phyloP scores from a whole-genome alignment of 768 basidiomycete genomes.

The Phallus indusiatus region DNA sequence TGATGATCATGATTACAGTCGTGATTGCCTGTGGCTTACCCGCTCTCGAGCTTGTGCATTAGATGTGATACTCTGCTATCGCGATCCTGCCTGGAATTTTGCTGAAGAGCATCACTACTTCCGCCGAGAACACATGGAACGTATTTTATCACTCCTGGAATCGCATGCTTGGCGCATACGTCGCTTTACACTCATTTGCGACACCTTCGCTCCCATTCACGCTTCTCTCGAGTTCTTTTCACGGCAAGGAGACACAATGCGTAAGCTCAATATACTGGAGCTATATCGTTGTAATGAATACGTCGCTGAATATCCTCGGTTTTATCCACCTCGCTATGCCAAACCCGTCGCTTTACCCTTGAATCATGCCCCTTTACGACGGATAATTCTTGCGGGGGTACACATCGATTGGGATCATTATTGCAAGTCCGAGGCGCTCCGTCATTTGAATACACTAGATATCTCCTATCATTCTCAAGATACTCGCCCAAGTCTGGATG shows the following conservation, averaged over 20 bases:
- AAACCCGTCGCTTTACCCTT: slow-evolving; percentile 28
- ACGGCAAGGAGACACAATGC: slow-evolving; percentile 22
- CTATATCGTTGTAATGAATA: slow-evolving; percentile 49
- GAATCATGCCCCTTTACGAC: slow-evolving; percentile 25
- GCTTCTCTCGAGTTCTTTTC: slow-evolving; percentile 34
- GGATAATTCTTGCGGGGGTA: slow-evolving; percentile 44
- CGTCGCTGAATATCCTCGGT: slow-evolving; percentile 36
- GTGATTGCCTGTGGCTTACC: slow-evolving; percentile 28
- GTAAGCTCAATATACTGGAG: slow-evolving; percentile 33
- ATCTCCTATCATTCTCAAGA: slow-evolving; percentile 44
- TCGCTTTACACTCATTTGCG: slow-evolving; percentile 40
- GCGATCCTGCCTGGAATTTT: slow-evolving; percentile 50
- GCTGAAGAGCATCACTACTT: slow-evolving; percentile 43
- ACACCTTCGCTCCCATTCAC: slow-evolving; percentile 52
- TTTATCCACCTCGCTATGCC: slow-evolving; percentile 33
- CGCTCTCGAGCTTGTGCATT: slow-evolving; percentile 40
- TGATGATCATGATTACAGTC: slow-evolving; percentile 10
- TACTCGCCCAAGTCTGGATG: slow-evolving; percentile 40
- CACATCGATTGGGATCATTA: slow-evolving; percentile 42
- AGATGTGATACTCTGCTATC: slow-evolving; percentile 46
- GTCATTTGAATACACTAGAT: slow-evolving; percentile 35
- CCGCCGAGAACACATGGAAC: slow-evolving; percentile 35
- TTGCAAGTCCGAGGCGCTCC: slow-evolving; percentile 18
- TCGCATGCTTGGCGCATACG: slow-evolving; percentile 40
- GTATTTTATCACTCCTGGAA: slow-evolving; percentile 34